phyloP scores from a whole-genome alignment of 2,329 filamentous ascomycete genomes.

The Metarhizium brunneum region DNA sequence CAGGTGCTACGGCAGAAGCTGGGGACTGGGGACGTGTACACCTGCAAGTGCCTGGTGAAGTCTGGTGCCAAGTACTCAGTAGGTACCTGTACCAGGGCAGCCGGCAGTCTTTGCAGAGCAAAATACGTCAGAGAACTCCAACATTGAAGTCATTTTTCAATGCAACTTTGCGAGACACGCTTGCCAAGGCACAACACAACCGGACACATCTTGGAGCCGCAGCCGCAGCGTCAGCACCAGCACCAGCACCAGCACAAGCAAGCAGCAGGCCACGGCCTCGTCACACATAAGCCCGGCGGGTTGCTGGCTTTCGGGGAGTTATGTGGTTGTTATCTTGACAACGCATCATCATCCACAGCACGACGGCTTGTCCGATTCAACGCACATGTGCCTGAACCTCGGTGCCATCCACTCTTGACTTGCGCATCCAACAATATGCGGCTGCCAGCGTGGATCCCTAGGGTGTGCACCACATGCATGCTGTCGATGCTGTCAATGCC shows the following conservation, averaged over 20 bases:
- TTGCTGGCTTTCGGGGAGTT: conserved; percentile 15
- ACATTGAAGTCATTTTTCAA: too few relatives aligned
- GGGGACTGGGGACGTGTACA: too few relatives aligned
- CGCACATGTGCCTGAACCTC: conserved; percentile 11
- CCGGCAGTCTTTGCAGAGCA: too few relatives aligned
- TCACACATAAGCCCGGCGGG: background rate
- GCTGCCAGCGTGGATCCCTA: too few relatives aligned
- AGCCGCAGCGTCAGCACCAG: background rate
- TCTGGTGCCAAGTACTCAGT: too few relatives aligned
- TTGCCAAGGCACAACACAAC: background rate
- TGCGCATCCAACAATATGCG: too few relatives aligned
- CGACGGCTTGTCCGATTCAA: background rate
- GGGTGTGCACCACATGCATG: background rate
- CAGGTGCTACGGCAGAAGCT: too few relatives aligned
- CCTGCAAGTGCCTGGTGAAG: too few relatives aligned
- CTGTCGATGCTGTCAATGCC: background rate
- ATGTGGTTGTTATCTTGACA: conserved; percentile 34
- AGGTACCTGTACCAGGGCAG: too few relatives aligned
- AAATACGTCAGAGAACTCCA: too few relatives aligned
- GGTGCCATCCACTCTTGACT: too few relatives aligned
- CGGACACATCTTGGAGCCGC: background rate
- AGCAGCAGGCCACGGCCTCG: background rate
- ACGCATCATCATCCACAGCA: conserved; percentile 31
- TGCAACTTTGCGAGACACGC: too few relatives aligned
- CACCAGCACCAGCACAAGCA: background rate